A percentile compares a stretch with the other conserved stretches of the same genome.
Evolutionary conservation across 1,139 yeast genomes (phyloP).

Genomic region (Diutina neorugosa): DNA sequence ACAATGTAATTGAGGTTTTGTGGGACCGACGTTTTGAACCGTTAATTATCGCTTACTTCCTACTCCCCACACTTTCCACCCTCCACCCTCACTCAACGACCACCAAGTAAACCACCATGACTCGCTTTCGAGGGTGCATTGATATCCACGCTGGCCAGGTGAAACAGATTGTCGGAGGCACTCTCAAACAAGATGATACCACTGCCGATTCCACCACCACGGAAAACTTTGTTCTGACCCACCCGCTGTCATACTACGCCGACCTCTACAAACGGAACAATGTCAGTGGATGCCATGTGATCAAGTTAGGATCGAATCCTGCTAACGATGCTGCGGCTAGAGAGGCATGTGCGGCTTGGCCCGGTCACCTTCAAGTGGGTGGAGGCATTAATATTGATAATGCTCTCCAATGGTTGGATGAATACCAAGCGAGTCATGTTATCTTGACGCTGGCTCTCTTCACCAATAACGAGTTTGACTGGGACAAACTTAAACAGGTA

Average conservation of each 20-base stretch:
- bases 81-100: background rate
- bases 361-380: conserved; percentile 67
- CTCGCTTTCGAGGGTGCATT: conserved; percentile 85
- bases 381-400: conserved; percentile 78
- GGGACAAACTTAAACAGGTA: conserved; percentile 39
- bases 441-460: conserved; percentile 92
- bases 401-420: conserved; percentile 61
- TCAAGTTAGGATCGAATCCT: conserved; percentile 67
- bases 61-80: too few relatives aligned
- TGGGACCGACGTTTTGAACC: too few relatives aligned
- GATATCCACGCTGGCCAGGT: conserved; percentile 93
- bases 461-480: conserved; percentile 41
- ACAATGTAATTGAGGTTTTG: too few relatives aligned
- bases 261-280: conserved; percentile 46
- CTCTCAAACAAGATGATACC: conserved; percentile 46
- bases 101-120: conserved; percentile 35
- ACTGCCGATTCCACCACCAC: conserved; percentile 20
- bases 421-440: conserved; percentile 60
- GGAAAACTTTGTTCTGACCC: conserved; percentile 73
- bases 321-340: conserved; percentile 77
- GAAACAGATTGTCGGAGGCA: conserved; percentile 94
- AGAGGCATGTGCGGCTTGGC: conserved; percentile 69
- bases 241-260: conserved; percentile 71
- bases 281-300: conserved; percentile 79
- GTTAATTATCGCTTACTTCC: too few relatives aligned